Conservation (phyloP, 768 basidiomycete genomes). For the Tubosaeta brunneosetosa region DNA sequence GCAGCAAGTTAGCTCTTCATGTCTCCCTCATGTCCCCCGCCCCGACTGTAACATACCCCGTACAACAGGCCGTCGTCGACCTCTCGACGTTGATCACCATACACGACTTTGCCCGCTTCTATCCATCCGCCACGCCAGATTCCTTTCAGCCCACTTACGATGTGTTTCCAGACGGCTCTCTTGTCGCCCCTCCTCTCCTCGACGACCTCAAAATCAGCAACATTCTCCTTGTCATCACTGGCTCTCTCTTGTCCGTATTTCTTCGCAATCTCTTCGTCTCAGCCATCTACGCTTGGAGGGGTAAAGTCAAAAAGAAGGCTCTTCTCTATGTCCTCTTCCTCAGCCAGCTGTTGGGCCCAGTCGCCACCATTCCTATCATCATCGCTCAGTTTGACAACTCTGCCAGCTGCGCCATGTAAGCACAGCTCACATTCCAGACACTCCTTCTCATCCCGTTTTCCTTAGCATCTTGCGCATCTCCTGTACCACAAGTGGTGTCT, state of each 20-base stretch:
- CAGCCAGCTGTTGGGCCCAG: constrained; percentile 51
- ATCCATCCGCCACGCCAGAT: constrained; percentile 35
- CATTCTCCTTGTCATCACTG: constrained; percentile 43
- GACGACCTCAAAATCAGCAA: constrained; percentile 39
- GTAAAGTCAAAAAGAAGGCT: constrained; percentile 52
- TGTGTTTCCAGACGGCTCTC: constrained; percentile 53
- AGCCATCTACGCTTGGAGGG: constrained; percentile 47
- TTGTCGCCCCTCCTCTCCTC: constrained; percentile 44
- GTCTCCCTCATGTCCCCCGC: neutral
- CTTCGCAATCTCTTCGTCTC: constrained; percentile 49
- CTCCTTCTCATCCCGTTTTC: neutral
- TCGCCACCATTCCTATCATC: constrained; percentile 42
- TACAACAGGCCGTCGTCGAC: constrained; percentile 36
- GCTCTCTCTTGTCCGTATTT: constrained; percentile 48
- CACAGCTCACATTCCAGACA: neutral
- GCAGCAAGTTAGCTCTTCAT: neutral
- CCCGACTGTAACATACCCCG: neutral
- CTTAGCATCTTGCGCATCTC: constrained; percentile 37
- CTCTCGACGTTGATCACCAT: constrained; percentile 49
- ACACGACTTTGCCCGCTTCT: constrained; percentile 43
- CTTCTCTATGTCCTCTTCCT: constrained; percentile 54
- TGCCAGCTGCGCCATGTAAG: constrained; percentile 48
- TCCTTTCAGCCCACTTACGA: constrained; percentile 47
- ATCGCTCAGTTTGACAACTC: constrained; percentile 40
- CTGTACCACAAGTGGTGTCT: constrained; percentile 33